phyloP scores from a whole-genome alignment of 352 stramenopile genomes.

The Phytopythium oedochilum region DNA sequence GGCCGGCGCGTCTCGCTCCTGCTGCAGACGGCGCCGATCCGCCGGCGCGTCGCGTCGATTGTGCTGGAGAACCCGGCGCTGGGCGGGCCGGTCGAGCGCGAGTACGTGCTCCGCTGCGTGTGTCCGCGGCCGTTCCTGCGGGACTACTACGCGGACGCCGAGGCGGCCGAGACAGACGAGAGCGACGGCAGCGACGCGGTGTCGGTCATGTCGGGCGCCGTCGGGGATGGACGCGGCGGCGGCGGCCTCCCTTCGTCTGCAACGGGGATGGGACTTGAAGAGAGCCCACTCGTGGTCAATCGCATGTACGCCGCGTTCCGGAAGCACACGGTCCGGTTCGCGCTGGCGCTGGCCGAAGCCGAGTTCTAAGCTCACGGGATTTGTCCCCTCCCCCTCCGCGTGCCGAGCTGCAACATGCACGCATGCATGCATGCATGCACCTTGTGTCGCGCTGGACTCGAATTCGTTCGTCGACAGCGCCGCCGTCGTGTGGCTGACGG shows the following conservation, averaged over 20 bases:
- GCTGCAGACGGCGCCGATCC: slow-evolving; percentile 26
- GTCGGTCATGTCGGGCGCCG: neutral
- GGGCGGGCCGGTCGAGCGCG: slow-evolving; percentile 43
- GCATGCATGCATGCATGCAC: too few species aligned
- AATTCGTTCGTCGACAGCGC: slow-evolving; percentile 6
- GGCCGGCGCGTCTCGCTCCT: slow-evolving; percentile 28
- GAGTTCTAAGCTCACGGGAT: slow-evolving; percentile 46
- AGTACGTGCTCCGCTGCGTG: slow-evolving; percentile 76
- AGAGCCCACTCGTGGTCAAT: slow-evolving; percentile 66
- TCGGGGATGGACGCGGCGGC: neutral
- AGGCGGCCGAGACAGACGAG: slow-evolving; percentile 11
- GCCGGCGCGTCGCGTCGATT: slow-evolving; percentile 28
- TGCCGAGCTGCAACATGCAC: neutral
- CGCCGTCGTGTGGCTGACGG: neutral
- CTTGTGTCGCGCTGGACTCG: too few species aligned
- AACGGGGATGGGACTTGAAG: slow-evolving; percentile 27
- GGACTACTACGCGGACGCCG: slow-evolving; percentile 28
- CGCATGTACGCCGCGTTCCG: slow-evolving; percentile 80
- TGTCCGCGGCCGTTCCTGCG: slow-evolving; percentile 62
- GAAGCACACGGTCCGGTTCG: slow-evolving; percentile 74
- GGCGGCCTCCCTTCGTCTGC: neutral
- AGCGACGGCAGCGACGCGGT: slow-evolving; percentile 6
- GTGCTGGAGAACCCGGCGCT: slow-evolving; percentile 42
- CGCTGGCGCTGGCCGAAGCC: slow-evolving; percentile 59
- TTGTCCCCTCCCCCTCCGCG: neutral